Percentiles rank a stretch among this genome's conserved stretches.
phyloP scores from a whole-genome alignment of 2,329 filamentous ascomycete species.

The Neofusicoccum umdonicola region DNA sequence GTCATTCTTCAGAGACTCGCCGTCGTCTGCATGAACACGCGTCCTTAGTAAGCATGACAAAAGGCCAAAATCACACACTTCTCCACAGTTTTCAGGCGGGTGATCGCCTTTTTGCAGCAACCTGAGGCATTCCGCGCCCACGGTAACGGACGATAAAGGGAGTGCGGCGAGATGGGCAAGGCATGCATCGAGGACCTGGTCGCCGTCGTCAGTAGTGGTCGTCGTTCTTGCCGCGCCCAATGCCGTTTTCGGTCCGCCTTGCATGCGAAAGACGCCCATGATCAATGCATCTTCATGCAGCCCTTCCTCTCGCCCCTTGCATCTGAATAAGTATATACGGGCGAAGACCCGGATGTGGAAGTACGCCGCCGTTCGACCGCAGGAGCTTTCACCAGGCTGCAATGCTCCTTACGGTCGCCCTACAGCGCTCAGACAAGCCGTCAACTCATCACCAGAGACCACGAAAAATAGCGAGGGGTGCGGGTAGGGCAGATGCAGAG shows the following conservation, averaged over 20 bases:
- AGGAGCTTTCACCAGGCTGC: too few species aligned
- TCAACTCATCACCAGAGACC: background rate
- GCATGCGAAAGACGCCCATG: background rate
- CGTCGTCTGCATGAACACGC: background rate
- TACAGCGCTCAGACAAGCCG: too few species aligned
- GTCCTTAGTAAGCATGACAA: background rate
- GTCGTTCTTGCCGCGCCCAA: background rate
- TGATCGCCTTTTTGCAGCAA: background rate
- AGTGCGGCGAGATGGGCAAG: background rate
- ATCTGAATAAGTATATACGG: background rate
- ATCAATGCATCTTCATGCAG: constrained; percentile 6
- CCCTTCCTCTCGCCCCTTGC: background rate
- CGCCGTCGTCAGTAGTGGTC: background rate
- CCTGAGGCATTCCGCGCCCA: background rate
- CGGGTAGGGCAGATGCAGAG: too few species aligned
- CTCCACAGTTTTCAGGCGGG: background rate
- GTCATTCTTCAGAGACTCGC: background rate
- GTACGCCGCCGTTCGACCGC: background rate
- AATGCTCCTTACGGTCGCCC: background rate
- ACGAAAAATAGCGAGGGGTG: too few species aligned
- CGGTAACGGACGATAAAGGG: background rate
- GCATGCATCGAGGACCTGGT: background rate
- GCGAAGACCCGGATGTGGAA: background rate
- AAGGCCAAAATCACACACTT: background rate
- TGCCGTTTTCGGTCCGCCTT: constrained; percentile 4